Evolutionary conservation across 176 grass and related monocot species (phyloP).

Genomic region (Triticum dicoccoides): DNA sequence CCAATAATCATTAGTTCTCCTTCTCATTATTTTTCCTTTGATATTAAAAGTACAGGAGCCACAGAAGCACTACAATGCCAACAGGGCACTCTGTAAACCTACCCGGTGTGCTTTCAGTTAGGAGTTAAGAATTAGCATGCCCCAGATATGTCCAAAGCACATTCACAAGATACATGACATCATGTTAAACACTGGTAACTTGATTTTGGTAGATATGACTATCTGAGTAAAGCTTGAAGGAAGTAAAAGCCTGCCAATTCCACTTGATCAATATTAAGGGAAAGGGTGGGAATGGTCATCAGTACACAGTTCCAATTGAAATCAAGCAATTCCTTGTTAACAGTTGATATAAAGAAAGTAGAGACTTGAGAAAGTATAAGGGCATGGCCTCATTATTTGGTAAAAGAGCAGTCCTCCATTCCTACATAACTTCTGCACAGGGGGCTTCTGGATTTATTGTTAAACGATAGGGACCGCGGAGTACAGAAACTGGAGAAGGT

Average conservation of each 20-base stretch:
- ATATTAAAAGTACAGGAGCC: neutral
- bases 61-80: neutral
- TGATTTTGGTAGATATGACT: neutral
- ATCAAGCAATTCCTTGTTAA: neutral
- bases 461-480: neutral
- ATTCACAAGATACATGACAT: neutral
- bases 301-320: neutral
- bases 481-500: neutral
- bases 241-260: neutral
- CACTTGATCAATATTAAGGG: conserved; percentile 2
- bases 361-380: neutral
- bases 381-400: neutral
- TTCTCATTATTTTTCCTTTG: neutral
- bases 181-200: neutral
- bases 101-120: no score
- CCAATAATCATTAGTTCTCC: neutral
- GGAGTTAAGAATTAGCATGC: neutral
- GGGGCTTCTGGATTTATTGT: neutral
- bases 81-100: neutral
- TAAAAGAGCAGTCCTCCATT: neutral
- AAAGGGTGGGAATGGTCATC: neutral
- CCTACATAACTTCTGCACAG: neutral
- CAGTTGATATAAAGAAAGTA: neutral
- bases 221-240: neutral
- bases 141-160: neutral